A percentile compares a stretch with the other conserved stretches of the same genome.
These are phyloP conservation scores for Combretum micranthum DNA, from an alignment of 345 rosid species.

Conservation along the genomic window DNA sequence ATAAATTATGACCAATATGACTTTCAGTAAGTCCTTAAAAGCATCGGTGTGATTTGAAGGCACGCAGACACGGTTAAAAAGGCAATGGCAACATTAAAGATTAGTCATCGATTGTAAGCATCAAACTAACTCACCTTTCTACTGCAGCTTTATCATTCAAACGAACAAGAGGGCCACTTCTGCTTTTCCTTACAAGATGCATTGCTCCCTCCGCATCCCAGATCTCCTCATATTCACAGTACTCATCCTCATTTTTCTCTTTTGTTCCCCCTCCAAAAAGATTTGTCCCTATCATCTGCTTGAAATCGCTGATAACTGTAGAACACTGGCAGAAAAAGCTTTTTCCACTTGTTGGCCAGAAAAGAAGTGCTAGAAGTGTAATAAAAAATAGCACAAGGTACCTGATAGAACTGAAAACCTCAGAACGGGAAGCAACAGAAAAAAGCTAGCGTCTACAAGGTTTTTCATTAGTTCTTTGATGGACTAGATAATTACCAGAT, in stretches of 20 bases:
- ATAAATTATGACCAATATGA: no score
- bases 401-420: conserved; percentile 31
- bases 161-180: conserved; percentile 16
- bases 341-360: conserved; percentile 71
- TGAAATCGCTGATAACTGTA: conserved; percentile 22
- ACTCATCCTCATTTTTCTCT: conserved; percentile 77
- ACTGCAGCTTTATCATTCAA: conserved; percentile 33
- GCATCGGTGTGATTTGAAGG: no score
- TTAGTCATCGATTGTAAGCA: background rate
- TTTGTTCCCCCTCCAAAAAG: conserved; percentile 34
- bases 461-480: background rate
- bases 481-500: conserved; percentile 46
- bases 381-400: conserved; percentile 46
- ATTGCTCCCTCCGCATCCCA: conserved; percentile 94
- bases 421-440: conserved; percentile 6
- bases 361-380: conserved; percentile 46
- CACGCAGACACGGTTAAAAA: no score
- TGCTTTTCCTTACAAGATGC: conserved; percentile 77
- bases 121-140: conserved; percentile 41
- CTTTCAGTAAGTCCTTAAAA: no score
- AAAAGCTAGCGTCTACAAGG: no score
- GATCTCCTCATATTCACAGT: conserved; percentile 73
- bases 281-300: conserved; percentile 32
- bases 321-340: conserved; percentile 29
- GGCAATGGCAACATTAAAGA: no score